A percentile compares a stretch with the other conserved stretches of the same genome.
These are phyloP conservation scores for Hemisphaericaspora nanyangensis DNA, from an alignment of 805 yeast genomes.

Conservation along the genomic window DNA sequence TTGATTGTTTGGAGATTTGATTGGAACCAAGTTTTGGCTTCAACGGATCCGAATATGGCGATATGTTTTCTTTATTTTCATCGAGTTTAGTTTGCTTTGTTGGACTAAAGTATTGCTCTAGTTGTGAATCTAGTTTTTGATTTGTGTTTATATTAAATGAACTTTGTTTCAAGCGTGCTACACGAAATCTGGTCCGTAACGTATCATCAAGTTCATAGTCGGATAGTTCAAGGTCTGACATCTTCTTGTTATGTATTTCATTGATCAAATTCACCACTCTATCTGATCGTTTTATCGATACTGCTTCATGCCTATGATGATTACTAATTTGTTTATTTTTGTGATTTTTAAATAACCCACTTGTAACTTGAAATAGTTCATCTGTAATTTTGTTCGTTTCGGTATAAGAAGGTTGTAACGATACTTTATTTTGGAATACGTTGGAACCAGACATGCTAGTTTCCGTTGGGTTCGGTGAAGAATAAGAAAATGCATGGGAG, in stretches of 20 bases:
- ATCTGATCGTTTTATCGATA: constrained; percentile 18
- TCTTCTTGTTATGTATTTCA: constrained; percentile 24
- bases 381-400: constrained; percentile 17
- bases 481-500: too few species aligned
- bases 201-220: constrained; percentile 33
- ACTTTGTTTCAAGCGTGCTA: not conserved
- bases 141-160: constrained; percentile 7
- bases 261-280: constrained; percentile 36
- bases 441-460: too few species aligned
- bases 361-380: constrained; percentile 32
- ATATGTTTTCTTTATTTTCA: constrained; percentile 31
- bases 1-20: constrained; percentile 18
- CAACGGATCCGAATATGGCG: constrained; percentile 22
- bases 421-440: constrained; percentile 3
- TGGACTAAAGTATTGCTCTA: constrained; percentile 16
- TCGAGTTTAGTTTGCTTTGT: constrained; percentile 4
- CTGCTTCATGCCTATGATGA: not conserved
- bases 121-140: constrained; percentile 32
- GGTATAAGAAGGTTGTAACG: constrained; percentile 8
- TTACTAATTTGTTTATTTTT: not conserved
- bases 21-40: constrained; percentile 14
- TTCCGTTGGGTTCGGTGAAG: too few species aligned
- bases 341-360: constrained; percentile 1
- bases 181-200: constrained; percentile 17
- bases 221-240: constrained; percentile 19